Conservation (phyloP, 2,329 filamentous ascomycete species). For the Sphaceloma murrayae region DNA sequence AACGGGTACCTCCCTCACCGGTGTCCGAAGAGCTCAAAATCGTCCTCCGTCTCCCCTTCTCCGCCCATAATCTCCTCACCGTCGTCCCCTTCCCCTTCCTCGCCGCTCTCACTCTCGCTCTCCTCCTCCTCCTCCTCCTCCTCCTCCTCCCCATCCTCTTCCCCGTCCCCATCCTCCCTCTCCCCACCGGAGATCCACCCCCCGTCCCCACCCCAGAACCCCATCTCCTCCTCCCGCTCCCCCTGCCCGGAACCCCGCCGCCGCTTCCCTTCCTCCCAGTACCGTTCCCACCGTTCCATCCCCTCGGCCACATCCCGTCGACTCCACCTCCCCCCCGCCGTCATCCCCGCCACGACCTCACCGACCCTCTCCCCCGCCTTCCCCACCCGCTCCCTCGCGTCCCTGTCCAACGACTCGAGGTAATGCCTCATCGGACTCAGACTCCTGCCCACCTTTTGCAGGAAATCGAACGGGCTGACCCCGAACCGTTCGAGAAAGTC, state of each 20-base stretch:
- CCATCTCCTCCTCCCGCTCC: slow-evolving; percentile 14
- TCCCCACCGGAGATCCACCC: not conserved
- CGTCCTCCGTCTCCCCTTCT: no score
- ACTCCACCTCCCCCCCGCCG: slow-evolving; percentile 4
- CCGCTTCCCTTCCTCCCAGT: slow-evolving; percentile 10
- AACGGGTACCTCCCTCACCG: slow-evolving; percentile 14
- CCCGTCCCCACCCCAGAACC: slow-evolving; percentile 19
- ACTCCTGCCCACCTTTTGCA: slow-evolving; percentile 37
- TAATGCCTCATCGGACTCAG: slow-evolving; percentile 40
- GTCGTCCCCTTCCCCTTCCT: slow-evolving; percentile 34
- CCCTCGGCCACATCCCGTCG: slow-evolving; percentile 13
- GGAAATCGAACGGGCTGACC: slow-evolving; percentile 38
- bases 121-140: slow-evolving; percentile 18
- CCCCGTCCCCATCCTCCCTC: slow-evolving; percentile 6
- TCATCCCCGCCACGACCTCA: slow-evolving; percentile 31
- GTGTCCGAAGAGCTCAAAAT: slow-evolving; percentile 19
- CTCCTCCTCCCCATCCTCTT: slow-evolving; percentile 14
- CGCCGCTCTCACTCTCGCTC: slow-evolving; percentile 16
- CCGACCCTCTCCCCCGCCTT: slow-evolving; percentile 27
- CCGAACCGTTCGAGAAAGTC: slow-evolving; percentile 17
- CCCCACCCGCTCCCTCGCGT: slow-evolving; percentile 6
- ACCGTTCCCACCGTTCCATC: slow-evolving; percentile 14
- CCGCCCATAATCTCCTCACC: slow-evolving; percentile 35
- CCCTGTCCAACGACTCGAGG: slow-evolving; percentile 22
- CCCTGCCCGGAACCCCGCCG: not conserved